These are phyloP conservation scores for Avena insularis DNA, from an alignment of 176 grass and related monocot genomes.

Conservation along the genomic window DNA sequence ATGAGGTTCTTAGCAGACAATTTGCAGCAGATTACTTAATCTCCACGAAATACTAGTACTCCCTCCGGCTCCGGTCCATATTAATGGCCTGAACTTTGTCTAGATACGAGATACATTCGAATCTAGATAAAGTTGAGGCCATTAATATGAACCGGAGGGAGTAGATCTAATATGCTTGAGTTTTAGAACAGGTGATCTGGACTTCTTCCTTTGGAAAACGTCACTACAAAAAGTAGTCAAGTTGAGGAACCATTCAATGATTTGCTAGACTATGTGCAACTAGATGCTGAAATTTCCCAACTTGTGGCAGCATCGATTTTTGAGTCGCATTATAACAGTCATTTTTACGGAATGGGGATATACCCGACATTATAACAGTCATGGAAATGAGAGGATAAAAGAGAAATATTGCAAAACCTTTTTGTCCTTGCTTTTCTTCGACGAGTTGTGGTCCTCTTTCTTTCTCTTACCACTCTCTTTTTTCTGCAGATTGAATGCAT, in stretches of 20 bases:
- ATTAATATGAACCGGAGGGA: too few relatives aligned
- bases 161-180: too few relatives aligned
- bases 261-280: constrained; percentile 17
- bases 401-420: constrained; percentile 60
- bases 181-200: background rate
- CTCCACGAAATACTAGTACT: background rate
- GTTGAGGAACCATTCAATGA: background rate
- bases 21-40: background rate
- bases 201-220: constrained; percentile 10
- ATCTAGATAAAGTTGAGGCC: too few relatives aligned
- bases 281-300: constrained; percentile 27
- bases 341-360: background rate
- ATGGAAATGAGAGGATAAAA: constrained; percentile 1
- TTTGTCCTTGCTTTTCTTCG: constrained; percentile 96
- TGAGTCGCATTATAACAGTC: background rate
- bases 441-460: constrained; percentile 82
- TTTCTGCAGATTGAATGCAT: constrained; percentile 63
- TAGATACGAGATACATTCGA: too few relatives aligned
- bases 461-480: constrained; percentile 95
- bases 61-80: too few relatives aligned
- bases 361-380: background rate
- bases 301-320: background rate
- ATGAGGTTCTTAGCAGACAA: background rate
- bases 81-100: too few relatives aligned
- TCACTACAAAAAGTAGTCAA: background rate